Percentiles rank a stretch among this genome's conserved stretches.
These are phyloP conservation scores for Sporothrix curviconia DNA, from an alignment of 2,329 filamentous ascomycete genomes.

Conservation along the genomic window DNA sequence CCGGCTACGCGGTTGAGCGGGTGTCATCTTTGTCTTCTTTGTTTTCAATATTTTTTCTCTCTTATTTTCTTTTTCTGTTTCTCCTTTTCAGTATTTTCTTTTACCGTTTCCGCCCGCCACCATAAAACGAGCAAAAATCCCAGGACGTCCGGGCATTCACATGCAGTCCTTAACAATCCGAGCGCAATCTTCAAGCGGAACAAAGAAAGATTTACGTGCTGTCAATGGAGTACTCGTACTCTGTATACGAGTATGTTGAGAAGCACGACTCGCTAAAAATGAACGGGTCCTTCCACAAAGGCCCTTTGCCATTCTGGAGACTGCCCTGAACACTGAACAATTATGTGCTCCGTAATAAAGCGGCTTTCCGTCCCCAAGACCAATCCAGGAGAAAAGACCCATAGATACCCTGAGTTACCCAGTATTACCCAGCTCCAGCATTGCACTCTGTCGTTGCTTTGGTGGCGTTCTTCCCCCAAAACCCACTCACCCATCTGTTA, in stretches of 20 bases:
- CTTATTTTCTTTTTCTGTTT: background rate
- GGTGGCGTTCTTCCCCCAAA: background rate
- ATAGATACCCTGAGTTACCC: background rate
- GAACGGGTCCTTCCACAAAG: too few relatives aligned
- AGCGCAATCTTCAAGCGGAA: too few relatives aligned
- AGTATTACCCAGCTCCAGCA: background rate
- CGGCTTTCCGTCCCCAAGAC: constrained; percentile 2
- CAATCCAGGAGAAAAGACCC: background rate
- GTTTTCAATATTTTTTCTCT: background rate
- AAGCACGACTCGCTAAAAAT: too few relatives aligned
- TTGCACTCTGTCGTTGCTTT: background rate
- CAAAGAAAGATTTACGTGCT: too few relatives aligned
- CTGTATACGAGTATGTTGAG: too few relatives aligned
- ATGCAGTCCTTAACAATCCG: too few relatives aligned
- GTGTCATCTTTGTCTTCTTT: background rate
- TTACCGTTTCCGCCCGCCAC: background rate
- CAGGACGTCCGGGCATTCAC: too few relatives aligned
- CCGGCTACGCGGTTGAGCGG: constrained; percentile 10
- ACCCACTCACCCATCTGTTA: constrained; percentile 3
- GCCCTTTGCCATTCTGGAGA: too few relatives aligned
- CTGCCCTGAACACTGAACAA: too few relatives aligned
- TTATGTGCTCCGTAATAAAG: constrained; percentile 1
- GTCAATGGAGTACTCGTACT: too few relatives aligned
- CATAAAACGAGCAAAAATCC: too few relatives aligned
- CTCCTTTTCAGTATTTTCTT: background rate